Conservation (phyloP, 2,329 filamentous ascomycete genomes). For the Alternaria tenuissima region DNA sequence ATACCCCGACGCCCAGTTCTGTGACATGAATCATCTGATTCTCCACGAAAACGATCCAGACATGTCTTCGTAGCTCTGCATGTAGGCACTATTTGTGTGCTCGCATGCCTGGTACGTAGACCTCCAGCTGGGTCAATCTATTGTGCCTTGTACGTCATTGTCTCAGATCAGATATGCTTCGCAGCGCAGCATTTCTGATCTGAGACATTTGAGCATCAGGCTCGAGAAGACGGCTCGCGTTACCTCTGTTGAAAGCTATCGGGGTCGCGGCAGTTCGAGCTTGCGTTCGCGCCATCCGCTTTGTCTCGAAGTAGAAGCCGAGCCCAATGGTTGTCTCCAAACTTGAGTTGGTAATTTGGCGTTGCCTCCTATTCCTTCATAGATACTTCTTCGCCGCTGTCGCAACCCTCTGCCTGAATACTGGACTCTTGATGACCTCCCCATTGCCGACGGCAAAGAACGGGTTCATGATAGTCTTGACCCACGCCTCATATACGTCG, state of each 20-base stretch:
- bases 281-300: background rate
- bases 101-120: background rate
- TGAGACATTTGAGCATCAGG: background rate
- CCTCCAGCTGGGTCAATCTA: background rate
- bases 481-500: conserved; percentile 95
- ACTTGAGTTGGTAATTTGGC: background rate
- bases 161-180: background rate
- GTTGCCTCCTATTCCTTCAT: conserved; percentile 48
- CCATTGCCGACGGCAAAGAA: conserved; percentile 90
- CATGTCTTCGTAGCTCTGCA: background rate
- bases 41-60: background rate
- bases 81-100: background rate
- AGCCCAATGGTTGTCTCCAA: background rate
- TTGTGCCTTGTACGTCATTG: background rate
- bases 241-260: background rate
- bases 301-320: background rate
- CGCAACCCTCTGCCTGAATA: conserved; percentile 82
- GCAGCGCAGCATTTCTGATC: background rate
- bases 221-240: background rate
- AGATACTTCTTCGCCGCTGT: conserved; percentile 94
- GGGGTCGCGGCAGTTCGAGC: too few relatives aligned
- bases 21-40: background rate
- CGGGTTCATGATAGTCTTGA: conserved; percentile 96
- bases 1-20: background rate
- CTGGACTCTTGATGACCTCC: conserved; percentile 82